Evolutionary conservation across 371 early-diverging fungal species (phyloP).

Genomic region (Mortierella sp.): DNA sequence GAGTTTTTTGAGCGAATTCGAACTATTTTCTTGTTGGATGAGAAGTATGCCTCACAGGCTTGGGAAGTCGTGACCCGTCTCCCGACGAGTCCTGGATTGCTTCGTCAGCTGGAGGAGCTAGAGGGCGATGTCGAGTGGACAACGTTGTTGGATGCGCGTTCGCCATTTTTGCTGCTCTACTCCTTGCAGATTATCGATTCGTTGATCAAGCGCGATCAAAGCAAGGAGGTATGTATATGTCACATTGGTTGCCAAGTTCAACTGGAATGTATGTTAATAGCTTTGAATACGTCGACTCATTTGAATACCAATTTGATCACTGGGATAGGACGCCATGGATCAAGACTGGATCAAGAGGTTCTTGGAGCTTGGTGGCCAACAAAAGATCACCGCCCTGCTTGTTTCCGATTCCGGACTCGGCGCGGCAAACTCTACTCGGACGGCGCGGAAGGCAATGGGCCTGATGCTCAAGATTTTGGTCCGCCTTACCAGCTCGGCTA

Average conservation of each 20-base stretch:
- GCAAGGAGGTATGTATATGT: constrained; percentile 10
- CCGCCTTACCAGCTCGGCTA: constrained; percentile 38
- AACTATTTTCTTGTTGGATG: constrained; percentile 59
- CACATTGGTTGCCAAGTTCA: neutral
- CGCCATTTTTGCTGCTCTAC: constrained; percentile 62
- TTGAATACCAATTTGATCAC: neutral
- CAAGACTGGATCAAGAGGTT: constrained; percentile 54
- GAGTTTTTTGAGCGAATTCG: constrained; percentile 61
- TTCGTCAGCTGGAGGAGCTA: constrained; percentile 42
- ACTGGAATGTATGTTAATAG: neutral
- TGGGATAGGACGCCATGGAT: constrained; percentile 19
- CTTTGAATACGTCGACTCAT: neutral
- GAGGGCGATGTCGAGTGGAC: constrained; percentile 54
- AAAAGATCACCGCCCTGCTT: constrained; percentile 43
- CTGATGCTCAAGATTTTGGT: constrained; percentile 53
- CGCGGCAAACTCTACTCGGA: constrained; percentile 27
- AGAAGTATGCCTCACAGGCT: constrained; percentile 62
- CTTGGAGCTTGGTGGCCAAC: constrained; percentile 55
- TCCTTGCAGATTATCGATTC: constrained; percentile 61
- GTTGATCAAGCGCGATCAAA: constrained; percentile 56
- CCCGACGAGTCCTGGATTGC: constrained; percentile 60
- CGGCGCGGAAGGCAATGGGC: constrained; percentile 41
- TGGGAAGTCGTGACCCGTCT: constrained; percentile 58
- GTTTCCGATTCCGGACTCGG: constrained; percentile 55
- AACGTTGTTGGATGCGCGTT: constrained; percentile 54